A percentile compares a stretch with the other conserved stretches of the same genome.
Evolutionary conservation across 208 protist species (phyloP).

Genomic region (Acanthamoeba castellanii): DNA sequence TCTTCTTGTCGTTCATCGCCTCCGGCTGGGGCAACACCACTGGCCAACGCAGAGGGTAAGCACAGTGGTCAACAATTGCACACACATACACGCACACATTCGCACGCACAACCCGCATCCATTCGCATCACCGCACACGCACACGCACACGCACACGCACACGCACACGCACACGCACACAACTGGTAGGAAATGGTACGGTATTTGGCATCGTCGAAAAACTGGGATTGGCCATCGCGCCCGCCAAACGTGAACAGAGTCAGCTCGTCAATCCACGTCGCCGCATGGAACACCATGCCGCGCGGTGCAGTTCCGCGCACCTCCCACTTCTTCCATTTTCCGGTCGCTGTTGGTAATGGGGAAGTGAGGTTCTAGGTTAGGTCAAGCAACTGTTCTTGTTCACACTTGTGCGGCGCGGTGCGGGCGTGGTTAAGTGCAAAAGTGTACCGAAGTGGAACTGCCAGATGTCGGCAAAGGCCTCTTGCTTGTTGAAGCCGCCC

Average conservation of each 20-base stretch:
- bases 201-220: conserved; percentile 19
- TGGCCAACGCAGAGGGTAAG: neutral
- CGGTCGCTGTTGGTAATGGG: neutral
- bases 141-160: neutral
- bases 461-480: neutral
- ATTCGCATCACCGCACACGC: no score
- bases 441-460: conserved; percentile 29
- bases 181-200: neutral
- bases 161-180: neutral
- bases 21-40: conserved; percentile 18
- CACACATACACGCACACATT: no score
- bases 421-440: no score
- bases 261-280: neutral
- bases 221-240: neutral
- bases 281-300: neutral
- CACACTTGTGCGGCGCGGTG: neutral
- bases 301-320: neutral
- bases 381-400: no score
- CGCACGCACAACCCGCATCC: no score
- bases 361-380: no score
- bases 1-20: neutral
- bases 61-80: neutral
- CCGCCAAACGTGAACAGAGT: conserved; percentile 19
- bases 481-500: neutral
- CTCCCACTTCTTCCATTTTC: neutral